phyloP scores from a whole-genome alignment of 257 asterid species.

The Asclepias syriaca region DNA sequence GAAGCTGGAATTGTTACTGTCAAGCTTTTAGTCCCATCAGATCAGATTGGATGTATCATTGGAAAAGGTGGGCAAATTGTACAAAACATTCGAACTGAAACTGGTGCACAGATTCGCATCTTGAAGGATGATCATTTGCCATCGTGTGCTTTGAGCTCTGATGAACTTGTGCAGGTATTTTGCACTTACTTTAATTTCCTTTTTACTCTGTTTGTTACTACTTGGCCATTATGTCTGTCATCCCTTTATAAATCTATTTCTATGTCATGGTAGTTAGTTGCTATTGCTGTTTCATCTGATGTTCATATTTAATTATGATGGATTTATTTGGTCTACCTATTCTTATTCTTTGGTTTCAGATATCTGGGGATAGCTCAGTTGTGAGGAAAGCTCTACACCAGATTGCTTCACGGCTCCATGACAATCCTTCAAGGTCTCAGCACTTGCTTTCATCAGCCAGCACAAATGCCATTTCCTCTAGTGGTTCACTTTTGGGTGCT shows the following conservation, averaged over 20 bases:
- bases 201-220: background rate
- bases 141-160: slow-evolving; percentile 76
- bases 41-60: slow-evolving; percentile 88
- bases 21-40: slow-evolving; percentile 83
- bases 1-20: slow-evolving; percentile 55
- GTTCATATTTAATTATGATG: background rate
- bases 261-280: background rate
- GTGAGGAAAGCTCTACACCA: slow-evolving; percentile 81
- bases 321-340: background rate
- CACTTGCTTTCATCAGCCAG: slow-evolving; percentile 71
- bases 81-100: slow-evolving; percentile 71
- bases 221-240: no score
- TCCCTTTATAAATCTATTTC: background rate
- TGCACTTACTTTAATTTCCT: background rate
- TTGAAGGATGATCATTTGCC: slow-evolving; percentile 86
- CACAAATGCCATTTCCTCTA: slow-evolving; percentile 51
- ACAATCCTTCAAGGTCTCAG: slow-evolving; percentile 89
- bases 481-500: slow-evolving; percentile 61
- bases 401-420: slow-evolving; percentile 76
- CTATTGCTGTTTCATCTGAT: background rate
- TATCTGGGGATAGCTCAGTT: slow-evolving; percentile 68
- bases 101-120: slow-evolving; percentile 91
- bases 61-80: slow-evolving; percentile 97
- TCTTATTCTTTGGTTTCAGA: slow-evolving; percentile 38
- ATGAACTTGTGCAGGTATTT: slow-evolving; percentile 88